Evolutionary conservation across 2,329 filamentous ascomycete species (phyloP), one percentile per base, ranked within the genome.

Genomic region (Pseudodiploospora longispora): DNA sequence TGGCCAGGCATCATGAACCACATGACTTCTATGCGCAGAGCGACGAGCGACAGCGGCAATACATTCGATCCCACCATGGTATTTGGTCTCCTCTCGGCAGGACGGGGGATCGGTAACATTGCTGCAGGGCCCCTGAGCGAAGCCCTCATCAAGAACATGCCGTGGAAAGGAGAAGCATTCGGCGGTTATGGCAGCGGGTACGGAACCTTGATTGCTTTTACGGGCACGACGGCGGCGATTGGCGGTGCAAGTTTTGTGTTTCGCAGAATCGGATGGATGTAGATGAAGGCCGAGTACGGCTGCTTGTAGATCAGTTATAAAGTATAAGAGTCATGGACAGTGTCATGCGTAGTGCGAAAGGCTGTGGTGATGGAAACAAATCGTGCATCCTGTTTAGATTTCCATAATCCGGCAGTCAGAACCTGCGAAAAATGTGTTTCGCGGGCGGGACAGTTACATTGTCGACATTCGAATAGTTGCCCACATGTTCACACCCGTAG

Each of bases 21-120:
- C 44, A 54, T 72, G 6, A 40, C 42, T 7, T 19, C 19, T 3
- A 19, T 19, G 19, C 19, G 30, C 42, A 30, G 47, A 45, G 43
- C 44, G 42, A 39, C 36, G 27, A 36, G 9, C 6, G 12, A n/a
- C 2, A 31, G 44, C 28, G 37, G 42, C 10, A 55, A 48, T n/a
- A 49, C 42, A 1, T 61, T 61, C 28, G 72, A 76, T 39, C 68
- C 71, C 3, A 67, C 65, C 42, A 76, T 82, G 69, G 66, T 83
- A 0, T 74, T 80, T 50, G 77, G 74, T 0, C 64, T 79, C 46
- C 59, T 82, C 38, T 73, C 74, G 19, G 72, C 75, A 5, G 79
- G 76, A 1, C 67, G 81, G 36, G 81, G 80, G 0, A 63, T 84
- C 2, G 80, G 80, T 1, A 82, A 82, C 49, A 68, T 82, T 36